A percentile compares a stretch with the other conserved stretches of the same genome.
Conservation (phyloP, 176 grass and related monocot genomes). For the Avena sativa region DNA sequence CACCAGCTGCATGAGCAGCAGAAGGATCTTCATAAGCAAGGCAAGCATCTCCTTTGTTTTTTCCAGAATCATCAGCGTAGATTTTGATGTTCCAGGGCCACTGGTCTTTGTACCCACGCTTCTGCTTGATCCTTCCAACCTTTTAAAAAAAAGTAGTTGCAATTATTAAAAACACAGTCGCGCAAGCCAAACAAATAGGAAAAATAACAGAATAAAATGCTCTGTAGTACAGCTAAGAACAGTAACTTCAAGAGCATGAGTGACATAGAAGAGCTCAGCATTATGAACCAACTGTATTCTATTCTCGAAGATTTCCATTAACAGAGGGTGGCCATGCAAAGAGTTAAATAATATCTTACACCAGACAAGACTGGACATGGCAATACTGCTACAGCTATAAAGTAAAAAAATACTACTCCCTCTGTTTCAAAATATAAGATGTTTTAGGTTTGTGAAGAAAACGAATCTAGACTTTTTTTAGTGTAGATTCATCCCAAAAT, state of each 20-base stretch:
- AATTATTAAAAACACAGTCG: constrained; percentile 29
- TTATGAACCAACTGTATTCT: constrained; percentile 19
- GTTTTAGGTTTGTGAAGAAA: too few species aligned
- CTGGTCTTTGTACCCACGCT: constrained; percentile 97
- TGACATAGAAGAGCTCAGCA: not conserved
- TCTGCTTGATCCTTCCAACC: constrained; percentile 99
- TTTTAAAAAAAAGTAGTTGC: constrained; percentile 39
- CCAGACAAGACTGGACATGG: not conserved
- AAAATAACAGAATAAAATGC: not conserved
- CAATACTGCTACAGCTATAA: not conserved
- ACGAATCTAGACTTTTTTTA: too few species aligned
- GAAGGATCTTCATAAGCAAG: constrained; percentile 99
- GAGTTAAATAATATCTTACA: not conserved
- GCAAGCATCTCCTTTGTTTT: constrained; percentile 94
- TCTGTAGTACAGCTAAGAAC: not conserved
- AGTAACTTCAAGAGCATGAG: not conserved
- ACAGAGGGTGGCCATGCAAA: not conserved
- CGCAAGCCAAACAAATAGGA: not conserved
- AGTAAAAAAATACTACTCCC: not conserved
- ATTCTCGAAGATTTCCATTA: not conserved
- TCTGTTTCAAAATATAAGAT: too few species aligned
- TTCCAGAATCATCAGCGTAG: constrained; percentile 92
- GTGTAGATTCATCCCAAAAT: too few species aligned
- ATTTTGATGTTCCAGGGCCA: constrained; percentile 99
- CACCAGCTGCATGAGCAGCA: constrained; percentile 95